Evolutionary conservation across 495 filamentous ascomycete genomes (phyloP), one percentile per base, ranked within the genome.

Genomic region (Xylona heveae): DNA sequence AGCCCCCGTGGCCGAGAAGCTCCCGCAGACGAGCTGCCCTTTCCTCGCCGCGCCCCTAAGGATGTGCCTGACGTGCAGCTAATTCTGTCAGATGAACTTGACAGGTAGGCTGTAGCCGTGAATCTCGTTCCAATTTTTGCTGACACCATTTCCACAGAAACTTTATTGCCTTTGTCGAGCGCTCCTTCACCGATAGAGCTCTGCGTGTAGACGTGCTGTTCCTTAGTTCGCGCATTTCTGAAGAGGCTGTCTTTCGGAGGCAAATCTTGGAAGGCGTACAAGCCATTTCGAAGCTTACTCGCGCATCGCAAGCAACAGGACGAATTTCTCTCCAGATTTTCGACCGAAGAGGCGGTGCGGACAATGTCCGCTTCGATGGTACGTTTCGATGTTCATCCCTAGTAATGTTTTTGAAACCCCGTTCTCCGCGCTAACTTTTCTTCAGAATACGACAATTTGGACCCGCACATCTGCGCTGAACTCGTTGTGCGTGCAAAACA

Each of bases 11-110:
- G 52, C 13, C 56, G 61, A 16, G 46, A 62, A 5, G 41, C 52
- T 28, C 66, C 71, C 22, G 58, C 60, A 14, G 74, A 76, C 40
- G 64, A 69, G 24, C 54, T 78, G 3, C 73, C 73, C 10, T 62
- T 92, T 13, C 78, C 83, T 16, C 61, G 72, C 37, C 68, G 85
- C 37, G 64, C 66, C 30, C 68, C 78, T 1, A 55, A 64, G 33
- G 71, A 92, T 37, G 70, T 95, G 14, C 88, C 88, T 3, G 88
- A 95, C 42, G 78, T 95, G 17, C 85, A 93, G 43, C 63, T 94
- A 17, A 58, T 97, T 2, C 65, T 91, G 1, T 51, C 80, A 9
- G 74, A 85, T 40, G 72, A 84, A 44, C 58, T 93, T 8, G 73
- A 81, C 24, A 62, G 67, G 71, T 74, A 37, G 40, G 64, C 47